phyloP scores from a whole-genome alignment of 371 early-diverging fungal species.

The Actinomucor elegans region DNA sequence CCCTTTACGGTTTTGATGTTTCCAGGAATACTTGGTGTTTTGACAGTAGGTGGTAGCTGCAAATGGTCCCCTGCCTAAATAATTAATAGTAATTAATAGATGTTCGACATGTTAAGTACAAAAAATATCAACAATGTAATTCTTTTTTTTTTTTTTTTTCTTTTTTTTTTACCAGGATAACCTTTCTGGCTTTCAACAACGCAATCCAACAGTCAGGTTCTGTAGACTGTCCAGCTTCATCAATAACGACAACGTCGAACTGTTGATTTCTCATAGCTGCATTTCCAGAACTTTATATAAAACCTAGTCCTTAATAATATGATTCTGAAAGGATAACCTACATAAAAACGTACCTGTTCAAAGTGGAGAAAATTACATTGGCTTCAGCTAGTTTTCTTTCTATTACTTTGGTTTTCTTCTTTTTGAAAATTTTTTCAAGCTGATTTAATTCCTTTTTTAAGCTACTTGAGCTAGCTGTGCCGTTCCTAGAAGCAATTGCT shows the following conservation, averaged over 20 bases:
- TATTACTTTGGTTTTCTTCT: constrained; percentile 59
- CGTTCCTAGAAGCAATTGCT: no score
- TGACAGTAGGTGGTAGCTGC: not conserved
- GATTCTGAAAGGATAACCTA: not conserved
- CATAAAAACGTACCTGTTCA: constrained; percentile 46
- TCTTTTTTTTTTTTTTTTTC: no score
- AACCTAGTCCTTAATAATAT: not conserved
- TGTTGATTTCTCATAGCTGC: constrained; percentile 46
- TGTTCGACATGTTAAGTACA: not conserved
- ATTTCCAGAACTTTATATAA: constrained; percentile 42
- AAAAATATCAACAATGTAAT: not conserved
- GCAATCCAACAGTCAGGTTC: constrained; percentile 92
- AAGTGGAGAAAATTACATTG: constrained; percentile 57
- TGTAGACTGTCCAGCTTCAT: constrained; percentile 89
- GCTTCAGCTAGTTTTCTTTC: constrained; percentile 49
- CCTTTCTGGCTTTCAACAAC: constrained; percentile 67
- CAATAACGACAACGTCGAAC: constrained; percentile 92
- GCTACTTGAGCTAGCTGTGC: no score
- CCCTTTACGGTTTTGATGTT: not conserved
- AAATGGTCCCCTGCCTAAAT: not conserved
- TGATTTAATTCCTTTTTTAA: no score
- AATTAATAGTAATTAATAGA: not conserved
- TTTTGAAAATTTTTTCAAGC: no score
- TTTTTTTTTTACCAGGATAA: constrained; percentile 58
- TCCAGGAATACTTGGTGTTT: not conserved